Evolutionary conservation across 352 stramenopile species (phyloP).

Genomic region (Globisporangium parvum): DNA sequence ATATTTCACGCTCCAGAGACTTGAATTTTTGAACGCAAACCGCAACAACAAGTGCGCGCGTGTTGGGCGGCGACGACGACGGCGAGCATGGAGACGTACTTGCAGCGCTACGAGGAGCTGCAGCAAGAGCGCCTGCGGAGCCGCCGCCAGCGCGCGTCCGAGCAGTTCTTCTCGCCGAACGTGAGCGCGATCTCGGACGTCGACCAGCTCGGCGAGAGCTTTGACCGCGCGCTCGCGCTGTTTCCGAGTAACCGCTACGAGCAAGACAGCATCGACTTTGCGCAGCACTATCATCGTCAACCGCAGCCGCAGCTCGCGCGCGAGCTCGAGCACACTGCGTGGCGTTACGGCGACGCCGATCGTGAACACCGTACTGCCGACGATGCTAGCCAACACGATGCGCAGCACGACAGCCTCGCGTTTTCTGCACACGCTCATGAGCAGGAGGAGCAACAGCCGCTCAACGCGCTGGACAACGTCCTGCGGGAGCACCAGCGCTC

Average conservation of each 20-base stretch:
- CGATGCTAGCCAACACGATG: background rate
- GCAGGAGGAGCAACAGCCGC: background rate
- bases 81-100: constrained; percentile 32
- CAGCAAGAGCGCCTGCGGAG: constrained; percentile 32
- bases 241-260: constrained; percentile 10
- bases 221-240: constrained; percentile 5
- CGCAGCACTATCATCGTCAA: background rate
- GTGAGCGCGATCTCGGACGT: constrained; percentile 7
- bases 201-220: constrained; percentile 1
- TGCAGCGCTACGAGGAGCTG: constrained; percentile 44
- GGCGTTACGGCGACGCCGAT: background rate
- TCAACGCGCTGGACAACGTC: constrained; percentile 4
- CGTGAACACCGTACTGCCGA: background rate
- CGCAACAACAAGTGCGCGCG: constrained; percentile 1
- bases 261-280: background rate
- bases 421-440: constrained; percentile 28
- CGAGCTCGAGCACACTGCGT: background rate
- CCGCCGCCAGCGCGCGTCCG: constrained; percentile 15
- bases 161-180: constrained; percentile 9
- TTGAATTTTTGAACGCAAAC: constrained; percentile 8
- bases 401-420: constrained; percentile 9
- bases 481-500: constrained; percentile 1
- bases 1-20: background rate
- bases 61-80: background rate
- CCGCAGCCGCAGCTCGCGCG: background rate